Evolutionary conservation across 1,284 basidiomycete genomes (phyloP).

Genomic region (Ceratobasidium sp.): DNA sequence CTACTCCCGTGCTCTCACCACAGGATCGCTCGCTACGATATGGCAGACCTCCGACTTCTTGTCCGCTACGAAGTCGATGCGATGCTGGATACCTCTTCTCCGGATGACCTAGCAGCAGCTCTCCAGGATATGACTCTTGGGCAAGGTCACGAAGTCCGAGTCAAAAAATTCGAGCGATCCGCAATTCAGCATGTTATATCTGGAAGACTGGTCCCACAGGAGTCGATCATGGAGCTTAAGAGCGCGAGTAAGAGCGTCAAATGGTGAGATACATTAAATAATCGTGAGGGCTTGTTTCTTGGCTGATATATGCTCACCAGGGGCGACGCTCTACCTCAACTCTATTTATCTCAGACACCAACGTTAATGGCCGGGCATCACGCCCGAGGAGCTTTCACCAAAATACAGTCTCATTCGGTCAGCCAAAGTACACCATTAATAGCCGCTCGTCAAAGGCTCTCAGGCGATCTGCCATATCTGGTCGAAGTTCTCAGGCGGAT

Average conservation of each 20-base stretch:
- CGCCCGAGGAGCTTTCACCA: not conserved
- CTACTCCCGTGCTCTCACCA: conserved; percentile 13
- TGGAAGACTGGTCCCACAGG: conserved; percentile 22
- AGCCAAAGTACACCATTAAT: not conserved
- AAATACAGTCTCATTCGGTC: not conserved
- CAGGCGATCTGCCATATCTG: not conserved
- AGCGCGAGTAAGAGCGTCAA: not conserved
- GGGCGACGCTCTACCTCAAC: not conserved
- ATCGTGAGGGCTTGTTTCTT: too few species aligned
- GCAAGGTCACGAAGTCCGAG: too few species aligned
- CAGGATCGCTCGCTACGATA: conserved; percentile 32
- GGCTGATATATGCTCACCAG: not conserved
- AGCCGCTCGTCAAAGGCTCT: not conserved
- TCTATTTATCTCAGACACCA: conserved; percentile 5
- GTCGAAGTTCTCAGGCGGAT: not conserved
- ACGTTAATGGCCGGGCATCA: not conserved
- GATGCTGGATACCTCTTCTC: not conserved
- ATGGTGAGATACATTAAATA: not conserved
- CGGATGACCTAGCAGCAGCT: too few species aligned
- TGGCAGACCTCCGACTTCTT: conserved; percentile 28
- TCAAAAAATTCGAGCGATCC: not conserved
- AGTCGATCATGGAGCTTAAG: conserved; percentile 12
- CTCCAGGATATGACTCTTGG: too few species aligned
- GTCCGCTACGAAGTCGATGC: conserved; percentile 39
- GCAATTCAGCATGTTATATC: conserved; percentile 29